phyloP scores from a whole-genome alignment of 192 early-diverging fungal genomes.

The Spizellomyces punctatus region DNA sequence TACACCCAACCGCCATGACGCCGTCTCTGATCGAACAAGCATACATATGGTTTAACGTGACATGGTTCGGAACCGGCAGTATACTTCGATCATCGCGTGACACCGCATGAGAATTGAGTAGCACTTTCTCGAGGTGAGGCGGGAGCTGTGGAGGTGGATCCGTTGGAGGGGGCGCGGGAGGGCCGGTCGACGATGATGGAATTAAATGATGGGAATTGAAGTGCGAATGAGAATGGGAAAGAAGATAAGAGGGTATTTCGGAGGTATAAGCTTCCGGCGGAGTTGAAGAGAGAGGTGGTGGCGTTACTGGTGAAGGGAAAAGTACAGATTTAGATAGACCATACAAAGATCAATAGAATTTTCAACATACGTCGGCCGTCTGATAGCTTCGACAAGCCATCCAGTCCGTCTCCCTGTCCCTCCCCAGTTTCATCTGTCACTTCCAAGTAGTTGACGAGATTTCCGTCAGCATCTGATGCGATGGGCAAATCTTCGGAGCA shows the following conservation, averaged over 20 bases:
- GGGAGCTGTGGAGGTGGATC: constrained; percentile 83
- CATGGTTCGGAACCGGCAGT: constrained; percentile 89
- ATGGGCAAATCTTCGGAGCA: constrained; percentile 89
- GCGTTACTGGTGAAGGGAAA: constrained; percentile 9
- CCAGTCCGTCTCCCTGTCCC: constrained; percentile 49
- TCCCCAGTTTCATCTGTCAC: constrained; percentile 79
- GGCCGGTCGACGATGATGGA: constrained; percentile 19
- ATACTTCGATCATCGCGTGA: constrained; percentile 72
- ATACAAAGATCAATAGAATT: neutral
- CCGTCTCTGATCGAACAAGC: constrained; percentile 94
- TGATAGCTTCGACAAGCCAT: constrained; percentile 30
- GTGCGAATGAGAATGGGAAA: neutral
- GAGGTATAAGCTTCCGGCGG: constrained; percentile 69
- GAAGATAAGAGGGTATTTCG: constrained; percentile 49
- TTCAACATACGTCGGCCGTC: constrained; percentile 1
- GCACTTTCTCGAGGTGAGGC: constrained; percentile 89
- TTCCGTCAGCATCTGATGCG: constrained; percentile 92
- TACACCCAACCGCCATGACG: constrained; percentile 91
- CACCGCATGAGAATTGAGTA: constrained; percentile 71
- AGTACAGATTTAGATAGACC: neutral
- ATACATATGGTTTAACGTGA: constrained; percentile 93
- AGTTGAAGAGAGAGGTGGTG: constrained; percentile 35
- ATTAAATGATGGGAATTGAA: neutral
- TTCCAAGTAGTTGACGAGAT: constrained; percentile 93
- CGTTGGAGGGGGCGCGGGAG: constrained; percentile 27